These are phyloP conservation scores for Debaryomyces udenii DNA, from an alignment of 1,139 yeast genomes.

Conservation along the genomic window DNA sequence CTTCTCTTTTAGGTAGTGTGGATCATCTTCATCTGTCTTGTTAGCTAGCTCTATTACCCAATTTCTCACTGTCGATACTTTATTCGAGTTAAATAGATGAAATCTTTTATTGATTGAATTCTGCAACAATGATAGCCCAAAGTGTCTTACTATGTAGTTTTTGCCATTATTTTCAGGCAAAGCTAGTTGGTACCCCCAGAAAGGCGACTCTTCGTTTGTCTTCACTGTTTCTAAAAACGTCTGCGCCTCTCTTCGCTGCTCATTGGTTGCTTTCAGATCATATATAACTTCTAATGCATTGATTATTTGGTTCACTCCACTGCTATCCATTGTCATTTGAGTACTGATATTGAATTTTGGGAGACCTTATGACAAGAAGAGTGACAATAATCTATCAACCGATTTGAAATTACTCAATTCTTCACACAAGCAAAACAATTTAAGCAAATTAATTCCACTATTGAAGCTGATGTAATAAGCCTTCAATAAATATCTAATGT, in stretches of 20 bases:
- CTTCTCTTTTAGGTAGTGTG: constrained; percentile 89
- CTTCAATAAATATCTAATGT: not conserved
- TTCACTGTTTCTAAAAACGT: constrained; percentile 75
- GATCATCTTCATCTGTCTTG: constrained; percentile 65
- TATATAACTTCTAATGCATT: constrained; percentile 80
- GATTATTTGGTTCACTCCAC: constrained; percentile 69
- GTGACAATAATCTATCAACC: constrained; percentile 3
- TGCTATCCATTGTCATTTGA: constrained; percentile 57
- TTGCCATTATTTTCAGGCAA: constrained; percentile 59
- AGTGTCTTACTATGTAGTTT: constrained; percentile 80
- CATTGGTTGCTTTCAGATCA: constrained; percentile 67
- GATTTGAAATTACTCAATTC: constrained; percentile 1
- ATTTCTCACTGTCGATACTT: constrained; percentile 67
- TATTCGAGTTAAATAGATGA: constrained; percentile 61
- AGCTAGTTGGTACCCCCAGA: constrained; percentile 90
- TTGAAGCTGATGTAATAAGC: constrained; percentile 1
- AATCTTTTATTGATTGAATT: constrained; percentile 64
- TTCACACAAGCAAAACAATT: constrained; percentile 4
- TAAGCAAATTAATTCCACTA: not conserved
- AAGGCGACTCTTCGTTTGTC: constrained; percentile 79
- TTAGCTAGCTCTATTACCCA: constrained; percentile 84
- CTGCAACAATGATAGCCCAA: constrained; percentile 80
- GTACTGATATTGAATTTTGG: constrained; percentile 1
- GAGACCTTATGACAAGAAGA: constrained; percentile 5
- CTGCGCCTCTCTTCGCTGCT: constrained; percentile 69